Evolutionary conservation across 116 monocot species (phyloP), one percentile per base, ranked within the genome.

Genomic region (Cymodocea nodosa): DNA sequence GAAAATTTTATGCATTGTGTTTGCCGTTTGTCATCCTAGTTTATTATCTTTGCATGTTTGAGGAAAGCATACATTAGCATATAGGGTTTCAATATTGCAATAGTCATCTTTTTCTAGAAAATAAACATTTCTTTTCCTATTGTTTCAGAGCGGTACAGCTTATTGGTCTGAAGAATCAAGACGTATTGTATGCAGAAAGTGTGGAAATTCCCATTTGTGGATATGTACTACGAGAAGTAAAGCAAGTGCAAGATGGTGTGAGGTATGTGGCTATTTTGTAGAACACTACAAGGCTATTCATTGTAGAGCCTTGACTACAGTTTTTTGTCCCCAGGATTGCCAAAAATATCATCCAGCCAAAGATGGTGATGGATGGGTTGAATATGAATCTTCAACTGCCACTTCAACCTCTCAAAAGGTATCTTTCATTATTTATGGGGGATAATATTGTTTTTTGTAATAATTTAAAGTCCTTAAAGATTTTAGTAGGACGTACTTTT

Each of bases 281-380:
- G 16, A 12, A 57, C 20, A 15, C 57, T 22, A 23, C 20, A 22
- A 11, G 3, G 0, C 24, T 23, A 20, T n/a, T 44, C 44, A 44
- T 57, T 57, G 15, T 57, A 22, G 23, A 22, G 4, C 23, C 62
- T 36, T 18, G 18, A n/a, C 17, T 18, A 2, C 2, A 4, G 17
- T 37, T 16, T 52, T 55, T 44, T 13, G 56, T 56, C 52, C 20
- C 19, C 72, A 94, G 94, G 87, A 81, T 72, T 94, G 94, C 59
- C 79, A 61, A 9, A 74, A 71, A 48, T 84, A 80, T 74, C 97
- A 97, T 74, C 88, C 79, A 76, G 91, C 82, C 53, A 87, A 78
- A 71, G 91, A 97, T 70, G 97, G 97, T 54, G 97, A 97, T 69
- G 97, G 97, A 56, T 97, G 97, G 97, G 88, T 97, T 63, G 97